These are phyloP conservation scores for Pseudocercospora pini-densiflorae DNA, from an alignment of 2,329 filamentous ascomycete genomes.

Conservation along the genomic window DNA sequence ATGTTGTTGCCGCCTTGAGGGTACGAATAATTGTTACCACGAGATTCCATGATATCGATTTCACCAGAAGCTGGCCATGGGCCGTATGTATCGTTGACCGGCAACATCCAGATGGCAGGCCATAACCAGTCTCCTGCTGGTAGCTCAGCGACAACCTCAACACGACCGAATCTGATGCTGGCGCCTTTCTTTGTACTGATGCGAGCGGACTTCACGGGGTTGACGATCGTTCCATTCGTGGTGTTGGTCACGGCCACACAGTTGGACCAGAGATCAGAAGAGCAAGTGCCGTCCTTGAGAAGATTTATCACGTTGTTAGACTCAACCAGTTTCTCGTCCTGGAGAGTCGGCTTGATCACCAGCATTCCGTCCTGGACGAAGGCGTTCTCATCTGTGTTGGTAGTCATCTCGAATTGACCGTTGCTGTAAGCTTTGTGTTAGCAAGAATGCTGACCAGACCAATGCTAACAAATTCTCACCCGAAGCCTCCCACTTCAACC, in stretches of 20 bases:
- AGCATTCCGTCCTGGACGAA: conserved; percentile 72
- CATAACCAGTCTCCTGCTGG: conserved; percentile 84
- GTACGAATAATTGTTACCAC: conserved; percentile 82
- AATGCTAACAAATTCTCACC: conserved; percentile 58
- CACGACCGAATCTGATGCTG: conserved; percentile 76
- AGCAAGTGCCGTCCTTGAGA: conserved; percentile 68
- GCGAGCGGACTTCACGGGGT: conserved; percentile 76
- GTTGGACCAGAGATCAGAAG: conserved; percentile 61
- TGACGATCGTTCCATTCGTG: conserved; percentile 76
- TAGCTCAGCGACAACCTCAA: conserved; percentile 78
- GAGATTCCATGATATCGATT: conserved; percentile 80
- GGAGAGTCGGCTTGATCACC: conserved; percentile 76
- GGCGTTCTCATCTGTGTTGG: conserved; percentile 72
- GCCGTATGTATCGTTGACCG: conserved; percentile 72
- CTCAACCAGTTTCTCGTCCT: conserved; percentile 68
- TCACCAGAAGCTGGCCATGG: conserved; percentile 79
- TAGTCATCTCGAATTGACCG: conserved; percentile 81
- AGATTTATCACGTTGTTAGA: conserved; percentile 72
- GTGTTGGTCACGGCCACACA: conserved; percentile 76
- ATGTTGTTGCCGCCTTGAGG: conserved; percentile 80
- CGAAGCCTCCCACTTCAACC: conserved; percentile 74
- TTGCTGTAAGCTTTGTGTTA: conserved; percentile 58
- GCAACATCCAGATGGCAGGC: conserved; percentile 93
- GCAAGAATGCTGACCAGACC: conserved; percentile 3
- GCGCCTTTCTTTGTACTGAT: conserved; percentile 75